Conservation (phyloP, 169 alveolate genomes). For the Plasmodium berghei region DNA sequence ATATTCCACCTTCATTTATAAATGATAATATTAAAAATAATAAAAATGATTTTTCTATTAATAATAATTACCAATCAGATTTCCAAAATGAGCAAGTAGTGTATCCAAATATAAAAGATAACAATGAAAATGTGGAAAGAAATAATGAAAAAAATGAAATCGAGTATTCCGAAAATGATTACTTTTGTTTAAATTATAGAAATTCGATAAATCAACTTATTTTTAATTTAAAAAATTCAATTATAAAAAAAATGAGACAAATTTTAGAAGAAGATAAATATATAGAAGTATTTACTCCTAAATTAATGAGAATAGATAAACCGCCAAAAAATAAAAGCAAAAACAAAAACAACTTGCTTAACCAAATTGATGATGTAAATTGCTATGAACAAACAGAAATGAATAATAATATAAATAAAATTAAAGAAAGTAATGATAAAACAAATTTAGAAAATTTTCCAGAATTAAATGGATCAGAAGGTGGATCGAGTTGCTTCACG, state of each 20-base stretch:
- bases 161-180: not conserved
- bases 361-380: not conserved
- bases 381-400: not conserved
- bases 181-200: constrained; percentile 14
- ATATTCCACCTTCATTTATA: not conserved
- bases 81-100: no score
- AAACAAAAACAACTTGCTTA: not conserved
- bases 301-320: constrained; percentile 2
- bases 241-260: constrained; percentile 5
- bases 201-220: constrained; percentile 22
- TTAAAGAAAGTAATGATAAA: not conserved
- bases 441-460: not conserved
- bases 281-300: constrained; percentile 44
- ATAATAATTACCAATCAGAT: not conserved
- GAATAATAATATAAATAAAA: no score
- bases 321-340: not conserved
- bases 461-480: constrained; percentile 39
- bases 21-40: not conserved
- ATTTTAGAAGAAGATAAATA: constrained; percentile 13
- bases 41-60: not conserved
- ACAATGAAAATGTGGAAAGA: not conserved
- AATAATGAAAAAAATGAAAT: constrained; percentile 3
- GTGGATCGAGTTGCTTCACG: constrained; percentile 27
- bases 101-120: no score
- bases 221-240: constrained; percentile 17